A percentile compares a stretch with the other conserved stretches of the same genome.
Evolutionary conservation across 1,284 basidiomycete species (phyloP).

Genomic region (Sphagnurus paluster): DNA sequence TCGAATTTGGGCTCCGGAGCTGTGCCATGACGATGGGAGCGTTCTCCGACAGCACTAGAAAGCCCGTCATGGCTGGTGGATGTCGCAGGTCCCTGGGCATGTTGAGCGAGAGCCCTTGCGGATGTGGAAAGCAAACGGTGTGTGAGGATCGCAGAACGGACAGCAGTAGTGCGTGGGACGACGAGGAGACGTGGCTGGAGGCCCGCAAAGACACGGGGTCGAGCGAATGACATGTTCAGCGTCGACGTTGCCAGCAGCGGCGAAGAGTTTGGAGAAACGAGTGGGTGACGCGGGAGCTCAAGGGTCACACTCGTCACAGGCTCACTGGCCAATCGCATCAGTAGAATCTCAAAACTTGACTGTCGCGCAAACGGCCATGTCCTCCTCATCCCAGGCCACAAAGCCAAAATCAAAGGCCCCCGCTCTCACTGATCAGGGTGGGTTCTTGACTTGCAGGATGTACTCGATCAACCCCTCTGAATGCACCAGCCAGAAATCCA

Average conservation of each 20-base stretch:
- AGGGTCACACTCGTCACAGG: slow-evolving; percentile 36
- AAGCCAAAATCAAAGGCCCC: slow-evolving; percentile 58
- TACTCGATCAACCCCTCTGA: slow-evolving; percentile 29
- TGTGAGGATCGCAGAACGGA: slow-evolving; percentile 39
- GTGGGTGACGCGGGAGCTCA: slow-evolving; percentile 36
- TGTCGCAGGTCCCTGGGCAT: slow-evolving; percentile 26
- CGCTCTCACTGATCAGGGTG: slow-evolving; percentile 70
- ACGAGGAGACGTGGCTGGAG: slow-evolving; percentile 34
- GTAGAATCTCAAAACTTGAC: slow-evolving; percentile 35
- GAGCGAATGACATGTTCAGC: slow-evolving; percentile 52
- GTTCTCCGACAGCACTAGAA: slow-evolving; percentile 39
- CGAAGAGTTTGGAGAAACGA: slow-evolving; percentile 25
- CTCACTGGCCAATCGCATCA: slow-evolving; percentile 50
- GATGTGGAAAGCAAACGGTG: slow-evolving; percentile 49
- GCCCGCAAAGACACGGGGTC: slow-evolving; percentile 36
- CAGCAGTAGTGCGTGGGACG: slow-evolving; percentile 23
- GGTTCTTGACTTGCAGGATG: slow-evolving; percentile 23
- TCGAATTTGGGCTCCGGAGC: slow-evolving; percentile 29
- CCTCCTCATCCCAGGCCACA: slow-evolving; percentile 34
- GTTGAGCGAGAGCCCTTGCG: slow-evolving; percentile 35
- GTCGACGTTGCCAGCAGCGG: slow-evolving; percentile 37
- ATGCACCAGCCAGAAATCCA: slow-evolving; percentile 70
- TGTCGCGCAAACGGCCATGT: slow-evolving; percentile 30
- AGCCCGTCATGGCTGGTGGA: slow-evolving; percentile 30
- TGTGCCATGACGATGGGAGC: slow-evolving; percentile 29